Percentiles rank a stretch among this genome's conserved stretches.
Evolutionary conservation across 73 alveolate species (phyloP).

Genomic region (Vitrella brassicaformis): DNA sequence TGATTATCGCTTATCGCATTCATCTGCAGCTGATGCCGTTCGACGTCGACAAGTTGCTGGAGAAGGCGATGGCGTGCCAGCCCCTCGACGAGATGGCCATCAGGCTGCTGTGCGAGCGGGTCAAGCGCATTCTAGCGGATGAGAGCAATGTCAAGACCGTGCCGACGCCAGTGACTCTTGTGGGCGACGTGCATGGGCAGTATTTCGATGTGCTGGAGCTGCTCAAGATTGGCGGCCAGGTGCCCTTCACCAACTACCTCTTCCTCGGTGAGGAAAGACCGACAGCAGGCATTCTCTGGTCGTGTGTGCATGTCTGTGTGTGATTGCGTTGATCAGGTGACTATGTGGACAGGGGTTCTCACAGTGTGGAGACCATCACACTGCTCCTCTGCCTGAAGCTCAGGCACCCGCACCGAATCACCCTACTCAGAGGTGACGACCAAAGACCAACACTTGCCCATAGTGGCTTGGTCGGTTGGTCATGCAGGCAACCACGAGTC

Average conservation of each 20-base stretch:
- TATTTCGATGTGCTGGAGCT: slow-evolving; percentile 59
- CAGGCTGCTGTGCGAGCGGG: not conserved
- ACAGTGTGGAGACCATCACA: slow-evolving; percentile 52
- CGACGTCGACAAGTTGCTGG: not conserved
- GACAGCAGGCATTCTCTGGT: too few relatives aligned
- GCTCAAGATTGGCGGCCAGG: slow-evolving; percentile 47
- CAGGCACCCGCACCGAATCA: slow-evolving; percentile 48
- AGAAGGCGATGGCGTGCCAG: not conserved
- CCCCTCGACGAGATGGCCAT: not conserved
- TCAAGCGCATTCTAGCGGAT: not conserved
- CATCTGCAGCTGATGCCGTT: too few relatives aligned
- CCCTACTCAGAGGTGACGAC: slow-evolving; percentile 56
- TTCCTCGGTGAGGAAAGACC: too few relatives aligned
- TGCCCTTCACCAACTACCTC: slow-evolving; percentile 38
- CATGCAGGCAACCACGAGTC: slow-evolving; percentile 66
- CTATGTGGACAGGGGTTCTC: slow-evolving; percentile 52
- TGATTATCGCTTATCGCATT: too few relatives aligned
- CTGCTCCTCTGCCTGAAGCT: slow-evolving; percentile 51
- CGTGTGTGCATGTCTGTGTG: too few relatives aligned
- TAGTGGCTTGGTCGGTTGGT: too few relatives aligned
- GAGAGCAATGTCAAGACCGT: not conserved
- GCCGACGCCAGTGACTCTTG: not conserved
- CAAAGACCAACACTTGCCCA: too few relatives aligned
- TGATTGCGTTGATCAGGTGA: too few relatives aligned
- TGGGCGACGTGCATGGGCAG: slow-evolving; percentile 69